A percentile compares a stretch with the other conserved stretches of the same genome.
Conservation (phyloP, 2,329 filamentous ascomycete species). For the Alternaria triticimaculans region DNA sequence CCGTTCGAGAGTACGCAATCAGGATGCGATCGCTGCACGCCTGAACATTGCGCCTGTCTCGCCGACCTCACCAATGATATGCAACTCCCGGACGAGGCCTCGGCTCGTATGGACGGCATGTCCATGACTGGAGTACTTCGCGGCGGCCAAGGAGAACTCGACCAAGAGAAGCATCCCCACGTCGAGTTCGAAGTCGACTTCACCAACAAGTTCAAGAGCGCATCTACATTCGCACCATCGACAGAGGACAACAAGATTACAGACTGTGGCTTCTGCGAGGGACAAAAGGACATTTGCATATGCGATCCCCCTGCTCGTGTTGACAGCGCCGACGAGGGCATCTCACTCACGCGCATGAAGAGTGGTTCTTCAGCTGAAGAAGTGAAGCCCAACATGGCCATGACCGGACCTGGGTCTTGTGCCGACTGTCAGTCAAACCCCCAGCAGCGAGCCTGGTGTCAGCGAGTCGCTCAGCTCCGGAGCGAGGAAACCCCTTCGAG, state of each 20-base stretch:
- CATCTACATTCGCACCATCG: conserved; percentile 25
- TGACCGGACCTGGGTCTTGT: conserved; percentile 43
- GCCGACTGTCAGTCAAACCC: conserved; percentile 45
- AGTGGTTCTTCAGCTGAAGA: conserved; percentile 5
- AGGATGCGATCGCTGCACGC: conserved; percentile 38
- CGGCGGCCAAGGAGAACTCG: conserved; percentile 2
- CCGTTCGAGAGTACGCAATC: conserved; percentile 16
- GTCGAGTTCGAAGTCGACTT: conserved; percentile 42
- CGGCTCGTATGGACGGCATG: conserved; percentile 24
- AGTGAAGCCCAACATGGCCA: conserved; percentile 9
- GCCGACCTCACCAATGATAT: conserved; percentile 35
- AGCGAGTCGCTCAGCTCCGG: conserved; percentile 40
- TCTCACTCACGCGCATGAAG: conserved; percentile 9
- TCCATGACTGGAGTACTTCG: conserved; percentile 26
- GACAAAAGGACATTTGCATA: conserved; percentile 38
- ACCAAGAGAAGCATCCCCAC: conserved; percentile 5
- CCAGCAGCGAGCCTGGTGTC: conserved; percentile 44
- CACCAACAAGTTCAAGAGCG: conserved; percentile 30
- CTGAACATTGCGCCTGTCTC: conserved; percentile 43
- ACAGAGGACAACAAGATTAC: conserved; percentile 22
- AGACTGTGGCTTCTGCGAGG: conserved; percentile 44
- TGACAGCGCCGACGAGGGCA: conserved; percentile 18
- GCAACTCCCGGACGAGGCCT: conserved; percentile 17
- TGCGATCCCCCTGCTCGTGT: conserved; percentile 33
- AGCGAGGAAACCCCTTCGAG: conserved; percentile 22